phyloP scores from a whole-genome alignment of 768 basidiomycete genomes.

The Boletales sp. region DNA sequence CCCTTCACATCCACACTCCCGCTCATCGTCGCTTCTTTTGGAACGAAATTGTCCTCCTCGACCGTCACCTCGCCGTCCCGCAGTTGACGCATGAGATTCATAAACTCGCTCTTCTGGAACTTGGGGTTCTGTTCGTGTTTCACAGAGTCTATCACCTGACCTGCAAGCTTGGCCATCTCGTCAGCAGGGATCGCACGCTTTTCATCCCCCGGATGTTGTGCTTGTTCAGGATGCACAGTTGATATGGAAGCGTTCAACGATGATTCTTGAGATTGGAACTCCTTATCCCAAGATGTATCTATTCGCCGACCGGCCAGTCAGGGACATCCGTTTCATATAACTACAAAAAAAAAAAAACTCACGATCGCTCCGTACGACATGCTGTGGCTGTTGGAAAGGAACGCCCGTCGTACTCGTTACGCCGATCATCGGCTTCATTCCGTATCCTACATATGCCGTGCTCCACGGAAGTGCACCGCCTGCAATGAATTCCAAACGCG shows the following conservation, averaged over 20 bases:
- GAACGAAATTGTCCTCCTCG: constrained; percentile 74
- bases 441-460: constrained; percentile 33
- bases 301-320: neutral
- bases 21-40: constrained; percentile 33
- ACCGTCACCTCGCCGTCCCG: constrained; percentile 77
- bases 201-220: constrained; percentile 17
- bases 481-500: constrained; percentile 12
- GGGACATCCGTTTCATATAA: neutral
- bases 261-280: constrained; percentile 57
- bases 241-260: constrained; percentile 26
- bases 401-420: constrained; percentile 18
- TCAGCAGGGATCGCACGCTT: constrained; percentile 39
- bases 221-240: neutral
- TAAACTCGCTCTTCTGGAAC: constrained; percentile 80
- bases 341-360: constrained; percentile 16
- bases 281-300: constrained; percentile 54
- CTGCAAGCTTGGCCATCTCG: constrained; percentile 79
- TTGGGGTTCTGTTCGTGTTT: constrained; percentile 76
- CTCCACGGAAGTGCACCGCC: constrained; percentile 40
- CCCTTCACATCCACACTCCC: constrained; percentile 52
- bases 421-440: constrained; percentile 38
- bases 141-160: constrained; percentile 71
- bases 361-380: constrained; percentile 41
- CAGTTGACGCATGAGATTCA: constrained; percentile 82
- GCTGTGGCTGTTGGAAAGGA: constrained; percentile 17